Evolutionary conservation across 2,329 filamentous ascomycete species (phyloP), one percentile per base, ranked within the genome.

Genomic region (Cercospora janseana): DNA sequence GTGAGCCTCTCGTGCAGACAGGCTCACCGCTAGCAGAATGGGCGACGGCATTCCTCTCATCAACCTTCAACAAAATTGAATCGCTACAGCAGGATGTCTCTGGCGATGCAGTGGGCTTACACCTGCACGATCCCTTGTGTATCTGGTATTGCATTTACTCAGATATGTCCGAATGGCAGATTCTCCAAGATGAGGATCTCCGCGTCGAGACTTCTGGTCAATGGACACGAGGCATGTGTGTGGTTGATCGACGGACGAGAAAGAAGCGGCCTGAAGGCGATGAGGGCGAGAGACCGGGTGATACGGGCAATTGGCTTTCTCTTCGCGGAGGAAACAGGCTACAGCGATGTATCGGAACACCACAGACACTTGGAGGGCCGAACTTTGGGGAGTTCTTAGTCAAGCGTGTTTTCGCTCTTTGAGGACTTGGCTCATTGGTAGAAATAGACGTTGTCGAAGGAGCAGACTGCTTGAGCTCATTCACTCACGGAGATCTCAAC

Each of bases 161-260:
- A n/a, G 44, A 47, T 4, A 54, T 61, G 21, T 50, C 49, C 43
- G 21, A 50, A 1, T 74, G 72, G 72, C 55, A 65, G 18, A 65
- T 73, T 44, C 63, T 61, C 13, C 57, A 63, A n/a, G 64, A 64
- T 0, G 86, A 95, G 69, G 93, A 98, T 67, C 85, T 98, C 49
- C 80, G 93, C 15, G 76, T 98, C 31, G 93, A 98, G 72, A 94
- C 90, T 0, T 74, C 80, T 2, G 93, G 92, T 1, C 93, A 97
- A 73, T 98, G 93, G 93, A 95, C 91, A 37, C 78, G 88, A 49
- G 63, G 93, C 1, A 91, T 93, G 84, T 91, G 90, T 64, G 78
- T 97, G 24, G 75, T 90, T 31, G 93, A 98, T 74, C 78, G 82
- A 27, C 79, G 93, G 35, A 70, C 72, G 28, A 72, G 82, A 46